Conservation (phyloP, 2,329 filamentous ascomycete genomes). For the Dothidotthia symphoricarpi region DNA sequence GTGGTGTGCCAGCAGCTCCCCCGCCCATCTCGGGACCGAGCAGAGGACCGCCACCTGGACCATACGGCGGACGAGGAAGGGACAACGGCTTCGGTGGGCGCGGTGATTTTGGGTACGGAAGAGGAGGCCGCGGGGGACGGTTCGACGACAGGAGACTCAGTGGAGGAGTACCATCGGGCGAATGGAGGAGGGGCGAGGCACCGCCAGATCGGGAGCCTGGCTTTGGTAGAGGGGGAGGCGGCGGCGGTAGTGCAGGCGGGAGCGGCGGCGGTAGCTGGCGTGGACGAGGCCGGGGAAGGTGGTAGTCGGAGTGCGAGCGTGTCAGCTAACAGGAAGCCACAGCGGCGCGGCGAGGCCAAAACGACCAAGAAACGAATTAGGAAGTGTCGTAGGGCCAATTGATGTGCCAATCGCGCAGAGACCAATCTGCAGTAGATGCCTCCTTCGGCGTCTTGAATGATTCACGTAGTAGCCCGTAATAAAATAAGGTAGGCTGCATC, state of each 20-base stretch:
- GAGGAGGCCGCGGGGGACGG: slow-evolving; percentile 36
- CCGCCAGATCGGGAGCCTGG: slow-evolving; percentile 52
- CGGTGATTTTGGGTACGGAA: slow-evolving; percentile 38
- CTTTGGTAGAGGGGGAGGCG: slow-evolving; percentile 35
- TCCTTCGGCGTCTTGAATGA: too few species aligned
- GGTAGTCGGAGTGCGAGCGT: slow-evolving; percentile 19
- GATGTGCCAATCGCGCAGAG: too few species aligned
- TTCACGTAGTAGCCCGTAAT: too few species aligned
- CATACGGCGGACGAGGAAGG: slow-evolving; percentile 27
- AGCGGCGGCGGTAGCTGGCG: slow-evolving; percentile 19
- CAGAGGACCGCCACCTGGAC: slow-evolving; percentile 28
- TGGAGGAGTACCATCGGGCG: slow-evolving; percentile 54
- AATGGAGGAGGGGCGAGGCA: slow-evolving; percentile 66
- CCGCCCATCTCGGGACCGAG: slow-evolving; percentile 43
- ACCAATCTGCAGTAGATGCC: too few species aligned
- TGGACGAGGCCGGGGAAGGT: slow-evolving; percentile 38
- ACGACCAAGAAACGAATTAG: too few species aligned
- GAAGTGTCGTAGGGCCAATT: too few species aligned
- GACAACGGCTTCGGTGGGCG: slow-evolving; percentile 37
- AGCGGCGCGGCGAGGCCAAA: too few species aligned
- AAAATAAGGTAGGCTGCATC: too few species aligned
- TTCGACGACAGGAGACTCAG: slow-evolving; percentile 40
- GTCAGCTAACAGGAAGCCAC: too few species aligned
- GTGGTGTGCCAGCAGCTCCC: slow-evolving; percentile 65
- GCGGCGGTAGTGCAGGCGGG: slow-evolving; percentile 37